Base-by-base conservation (phyloP, 2,329 filamentous ascomycete genomes). In the Cadophora sp. region DNA sequence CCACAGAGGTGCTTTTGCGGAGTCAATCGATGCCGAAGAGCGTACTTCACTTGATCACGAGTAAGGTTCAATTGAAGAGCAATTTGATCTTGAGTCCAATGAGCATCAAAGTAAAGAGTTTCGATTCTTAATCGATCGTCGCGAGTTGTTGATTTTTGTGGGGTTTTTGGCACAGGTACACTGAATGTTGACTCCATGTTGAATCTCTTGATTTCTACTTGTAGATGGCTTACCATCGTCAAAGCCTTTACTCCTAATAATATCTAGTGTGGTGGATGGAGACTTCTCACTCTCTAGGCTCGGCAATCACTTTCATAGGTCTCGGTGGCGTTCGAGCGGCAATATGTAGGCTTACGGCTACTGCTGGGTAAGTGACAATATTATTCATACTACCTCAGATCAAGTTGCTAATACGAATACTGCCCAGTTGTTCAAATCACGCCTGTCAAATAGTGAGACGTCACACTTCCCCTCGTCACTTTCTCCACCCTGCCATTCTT, bases 301-400 rank as follows among this genome's bases (percentile, higher is more conserved):
- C 53, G 9, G 53, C 27, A 7, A 56, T 56, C 6, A 56, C 53
- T n/a, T 56, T 29, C 14, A 34, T 56, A 29, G 53, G 11, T n/a
- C 27, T 56, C 7, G 53, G 53, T 56, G 53, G 53, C n/a, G 29
- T 56, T 56, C 16, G 27, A 22, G 29, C 53, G 2, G 27, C 29
- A n/a, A 56, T 56, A 1, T 56, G 53, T 34, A 29, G 34, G 27
- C 16, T 56, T 14, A 56, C 53, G n/a, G 53, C 53, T 34, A 56
- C 34, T 9, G 53, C 53, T 56, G 51, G 53, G 53, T 56, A 56
- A 56, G 53, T n/a, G n/a, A 22, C 22, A 4, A 4, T 46, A 11
- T 5, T 5, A 46, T 46, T 4, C 3, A 4, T 46, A 5, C 19
- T 46, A n/a, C 22, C 16, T 16, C 14, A 43, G 43, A 9, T 46